Evolutionary conservation across 2,329 filamentous ascomycete genomes (phyloP).

Genomic region (Cercospora sp.): DNA sequence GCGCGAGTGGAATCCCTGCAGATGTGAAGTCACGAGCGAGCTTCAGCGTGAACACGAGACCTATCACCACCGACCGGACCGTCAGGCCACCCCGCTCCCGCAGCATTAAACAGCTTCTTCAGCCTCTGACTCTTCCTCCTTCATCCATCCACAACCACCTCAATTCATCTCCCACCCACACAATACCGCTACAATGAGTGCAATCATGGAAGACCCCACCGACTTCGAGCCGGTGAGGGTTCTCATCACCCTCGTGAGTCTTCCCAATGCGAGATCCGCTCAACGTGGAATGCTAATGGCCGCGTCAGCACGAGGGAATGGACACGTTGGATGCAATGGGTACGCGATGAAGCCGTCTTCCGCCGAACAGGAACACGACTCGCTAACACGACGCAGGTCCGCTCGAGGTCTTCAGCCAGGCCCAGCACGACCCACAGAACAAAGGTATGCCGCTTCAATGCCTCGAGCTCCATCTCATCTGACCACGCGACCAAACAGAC

Average conservation of each 20-base stretch:
- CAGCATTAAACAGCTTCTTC: conserved; percentile 4
- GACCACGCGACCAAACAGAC: conserved; percentile 38
- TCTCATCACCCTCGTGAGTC: conserved; percentile 50
- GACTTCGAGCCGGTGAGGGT: conserved; percentile 56
- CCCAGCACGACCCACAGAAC: conserved; percentile 56
- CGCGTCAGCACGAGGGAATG: conserved; percentile 48
- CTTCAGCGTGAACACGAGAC: conserved; percentile 3
- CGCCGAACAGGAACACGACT: conserved; percentile 26
- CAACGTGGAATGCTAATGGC: neutral
- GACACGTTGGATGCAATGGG: conserved; percentile 47
- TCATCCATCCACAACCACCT: neutral
- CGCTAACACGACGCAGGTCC: conserved; percentile 54
- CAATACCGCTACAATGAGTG: conserved; percentile 49
- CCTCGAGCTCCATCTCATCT: conserved; percentile 2
- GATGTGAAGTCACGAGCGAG: neutral
- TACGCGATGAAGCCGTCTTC: conserved; percentile 32
- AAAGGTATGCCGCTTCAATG: conserved; percentile 29
- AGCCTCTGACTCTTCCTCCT: conserved; percentile 8
- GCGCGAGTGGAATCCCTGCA: neutral
- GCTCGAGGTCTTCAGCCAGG: conserved; percentile 57
- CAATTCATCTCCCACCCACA: conserved; percentile 10
- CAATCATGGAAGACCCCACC: conserved; percentile 45
- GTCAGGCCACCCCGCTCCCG: conserved; percentile 1
- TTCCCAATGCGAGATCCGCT: neutral
- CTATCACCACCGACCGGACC: conserved; percentile 2